Base-by-base conservation (phyloP, 2,329 filamentous ascomycete genomes). In the Trichoderma sp. region DNA sequence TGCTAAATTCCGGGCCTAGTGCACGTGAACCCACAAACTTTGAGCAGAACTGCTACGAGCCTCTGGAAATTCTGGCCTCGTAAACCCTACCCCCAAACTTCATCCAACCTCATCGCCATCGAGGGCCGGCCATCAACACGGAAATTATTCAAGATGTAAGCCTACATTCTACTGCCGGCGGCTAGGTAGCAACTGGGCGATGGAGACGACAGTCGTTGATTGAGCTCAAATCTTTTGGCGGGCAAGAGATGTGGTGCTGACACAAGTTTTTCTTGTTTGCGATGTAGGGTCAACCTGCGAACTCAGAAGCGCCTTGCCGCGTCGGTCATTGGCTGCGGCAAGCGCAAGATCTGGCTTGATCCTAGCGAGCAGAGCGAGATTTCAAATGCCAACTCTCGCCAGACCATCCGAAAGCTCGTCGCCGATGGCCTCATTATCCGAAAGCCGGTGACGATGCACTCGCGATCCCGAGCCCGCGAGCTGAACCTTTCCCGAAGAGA, bases 331-430 rank as follows among this genome's bases (percentile, higher is more conserved):
- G 93, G 93, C 89, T 97, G 93, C 88, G 95, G 95, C 84, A 91
- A 99, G 92, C 92, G 94, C 90, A 99, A 99, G 92, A 97, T 99
- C 87, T 99, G 95, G 95, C 94, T 99, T 83, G 95, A 99, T 86
- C 95, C 95, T 84, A 98, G 96, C 84, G 95, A 99, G 89, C 90
- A 94, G 86, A 95, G 86, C 89, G 95, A 99, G 87, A 99, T 99
- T 87, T 93, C 92, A 88, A 98, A 97, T 86, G 95, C 95, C 91
- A 99, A 99, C 92, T 98, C 94, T 80, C 94, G 95, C 81, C 94
- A 98, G 89, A 97, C 94, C 78, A 91, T 99, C 90, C 94, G 96
- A 88, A 99, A 99, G 89, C 92, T 99, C 84, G 90, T 98, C 82
- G 88, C 92, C 86, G 96, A 99, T 97, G 96, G 95, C 87, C 92